Conservation (phyloP, 352 stramenopile genomes). For the Phytophthora podocarpi region DNA sequence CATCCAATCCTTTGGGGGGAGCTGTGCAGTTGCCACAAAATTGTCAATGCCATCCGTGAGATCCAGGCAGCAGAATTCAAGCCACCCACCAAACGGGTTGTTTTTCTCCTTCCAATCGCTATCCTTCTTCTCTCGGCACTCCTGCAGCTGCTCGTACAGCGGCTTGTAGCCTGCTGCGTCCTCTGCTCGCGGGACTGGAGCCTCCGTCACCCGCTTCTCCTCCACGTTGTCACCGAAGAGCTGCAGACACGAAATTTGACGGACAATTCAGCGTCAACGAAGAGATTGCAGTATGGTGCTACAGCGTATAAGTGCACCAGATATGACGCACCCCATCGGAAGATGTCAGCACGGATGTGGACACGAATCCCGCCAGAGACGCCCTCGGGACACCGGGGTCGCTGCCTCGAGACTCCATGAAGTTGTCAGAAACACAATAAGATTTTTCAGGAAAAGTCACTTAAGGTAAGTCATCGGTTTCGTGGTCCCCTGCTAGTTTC, state of each 20-base stretch:
- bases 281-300: not conserved
- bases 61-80: not conserved
- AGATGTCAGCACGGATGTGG: constrained; percentile 82
- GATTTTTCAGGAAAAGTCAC: no score
- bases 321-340: constrained; percentile 68
- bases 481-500: no score
- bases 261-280: not conserved
- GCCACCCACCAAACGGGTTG: constrained; percentile 77
- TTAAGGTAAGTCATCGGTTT: no score
- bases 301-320: not conserved
- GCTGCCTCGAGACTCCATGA: constrained; percentile 36
- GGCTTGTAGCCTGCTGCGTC: constrained; percentile 67
- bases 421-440: no score
- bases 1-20: constrained; percentile 84
- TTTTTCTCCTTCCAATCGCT: constrained; percentile 91
- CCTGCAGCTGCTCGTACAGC: constrained; percentile 83
- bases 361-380: constrained; percentile 78
- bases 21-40: constrained; percentile 38
- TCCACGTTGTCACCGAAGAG: constrained; percentile 89
- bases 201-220: constrained; percentile 78
- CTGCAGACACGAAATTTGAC: constrained; percentile 32
- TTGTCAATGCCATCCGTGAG: no score
- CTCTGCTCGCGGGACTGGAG: constrained; percentile 44
- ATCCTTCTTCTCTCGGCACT: constrained; percentile 79
- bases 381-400: constrained; percentile 29